Base-by-base conservation (phyloP, 768 basidiomycete genomes). In the Mycena sanguinolenta region DNA sequence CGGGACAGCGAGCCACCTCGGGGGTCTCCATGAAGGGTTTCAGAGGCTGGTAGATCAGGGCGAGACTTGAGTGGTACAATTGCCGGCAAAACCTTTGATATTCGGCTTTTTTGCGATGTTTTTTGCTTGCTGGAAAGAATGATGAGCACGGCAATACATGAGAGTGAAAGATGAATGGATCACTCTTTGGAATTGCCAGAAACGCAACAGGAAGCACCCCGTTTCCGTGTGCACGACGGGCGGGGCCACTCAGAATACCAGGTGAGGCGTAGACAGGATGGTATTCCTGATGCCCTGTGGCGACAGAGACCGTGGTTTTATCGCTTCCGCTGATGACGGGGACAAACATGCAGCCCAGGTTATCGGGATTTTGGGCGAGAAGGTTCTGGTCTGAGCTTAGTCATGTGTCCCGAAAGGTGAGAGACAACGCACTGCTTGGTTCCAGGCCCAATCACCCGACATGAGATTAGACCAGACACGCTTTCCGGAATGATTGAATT, bases 21-120 rank as follows among this genome's bases (percentile, higher is more conserved):
- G 78, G 77, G 0, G 19, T 74, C 10, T n/a, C 59, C 79, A 79
- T 79, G 2, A 19, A 73, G 14, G 69, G 65, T 27, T 74, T 72
- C 0, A 79, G 63, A 2, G 72, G 64, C 39, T 76, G 12, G 46
- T 75, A 58, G 16, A 74, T 73, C 1, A 60, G 65, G 6, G 77
- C 67, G 0, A 78, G 59, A 6, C 77, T 75, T 1, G 49, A 50
- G 58, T 78, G 75, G 54, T 65, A 65, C 63, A 65, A 58, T 13
- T 65, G 63, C 3, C 63, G 55, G n/a, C 75, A 75, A 0, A 79
- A 70, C 13, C 76, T 46, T 19, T 65, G 63, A 25, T 58, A 65
- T 3, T 6, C 63, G 0, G 63, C 54, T 23, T 44, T 55, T 1
- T 28, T 23, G 3, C 63, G 63, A 25, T 65, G 63, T 36, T 49